Base-by-base conservation (phyloP, 163 green algal genomes). In the Prototheca cutis region DNA sequence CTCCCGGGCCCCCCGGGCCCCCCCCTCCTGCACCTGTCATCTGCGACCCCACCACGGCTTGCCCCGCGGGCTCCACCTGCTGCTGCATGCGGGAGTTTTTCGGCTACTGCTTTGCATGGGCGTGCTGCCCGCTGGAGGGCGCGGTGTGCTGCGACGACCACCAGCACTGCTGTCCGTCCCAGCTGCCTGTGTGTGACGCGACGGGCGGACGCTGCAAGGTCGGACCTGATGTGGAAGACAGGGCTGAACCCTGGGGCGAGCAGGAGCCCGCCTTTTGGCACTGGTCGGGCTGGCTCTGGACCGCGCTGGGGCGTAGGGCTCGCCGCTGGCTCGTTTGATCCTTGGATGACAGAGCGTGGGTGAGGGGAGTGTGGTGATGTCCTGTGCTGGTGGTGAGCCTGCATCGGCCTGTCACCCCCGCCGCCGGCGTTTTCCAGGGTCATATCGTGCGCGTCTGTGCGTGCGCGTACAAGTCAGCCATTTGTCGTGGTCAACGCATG, bases 91-190 rank as follows among this genome's bases (percentile, higher is more conserved):
- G 63, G n/a, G 61, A 77, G 17, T 78, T 75, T 53, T 84, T 85
- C 53, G 71, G 71, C 55, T 77, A 67, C 61, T 85, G 78, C 71
- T 84, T 85, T 67, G 74, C 78, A 48, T 93, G 81, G 82, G 87
- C 84, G 30, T 95, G 87, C 80, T 95, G 87, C 81, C 87, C 87
- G 31, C 82, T 91, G 61, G 52, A 61, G 21, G 55, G 83, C 24
- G 87, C 87, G 27, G 82, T 75, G 24, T 95, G 87, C 84, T 95
- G 87, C 74, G 78, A 87, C 21, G 85, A 95, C 71, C 67, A 86
- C 21, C 39, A 84, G 72, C 86, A 94, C 78, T 94, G 86, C 86
- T 94, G 86, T 81, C 84, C 84, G 13, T 8, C 55, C 10, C 70
- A 84, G 64, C 71, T 93, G 69, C 85, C 84, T 4, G 73, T 92